These are phyloP conservation scores for Microbotryomycetes sp. DNA, from an alignment of 1,284 basidiomycete species.

Conservation along the genomic window DNA sequence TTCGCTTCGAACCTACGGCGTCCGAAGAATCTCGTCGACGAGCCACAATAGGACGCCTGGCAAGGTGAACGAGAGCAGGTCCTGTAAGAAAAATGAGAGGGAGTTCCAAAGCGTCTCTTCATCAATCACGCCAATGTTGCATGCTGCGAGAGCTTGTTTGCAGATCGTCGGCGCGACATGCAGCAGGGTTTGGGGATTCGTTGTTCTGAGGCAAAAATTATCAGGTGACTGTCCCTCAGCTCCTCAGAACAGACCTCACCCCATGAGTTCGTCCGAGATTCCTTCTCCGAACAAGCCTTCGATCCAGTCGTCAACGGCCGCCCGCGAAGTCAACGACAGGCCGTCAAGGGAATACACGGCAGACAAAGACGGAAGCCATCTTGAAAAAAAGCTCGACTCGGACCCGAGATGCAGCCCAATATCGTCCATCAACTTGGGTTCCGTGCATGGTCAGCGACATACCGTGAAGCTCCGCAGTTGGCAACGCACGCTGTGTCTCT, in stretches of 20 bases:
- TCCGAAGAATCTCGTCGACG: slow-evolving; percentile 16
- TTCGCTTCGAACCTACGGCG: slow-evolving; percentile 10
- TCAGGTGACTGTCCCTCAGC: too few relatives aligned
- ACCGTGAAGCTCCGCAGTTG: too few relatives aligned
- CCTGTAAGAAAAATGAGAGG: slow-evolving; percentile 49
- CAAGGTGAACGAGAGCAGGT: slow-evolving; percentile 48
- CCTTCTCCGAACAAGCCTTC: slow-evolving; percentile 42
- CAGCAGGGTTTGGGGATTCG: slow-evolving; percentile 44
- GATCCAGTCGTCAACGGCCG: slow-evolving; percentile 40
- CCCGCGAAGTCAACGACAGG: slow-evolving; percentile 38
- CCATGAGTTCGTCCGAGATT: slow-evolving; percentile 42
- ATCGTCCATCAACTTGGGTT: slow-evolving; percentile 17
- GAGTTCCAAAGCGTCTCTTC: slow-evolving; percentile 47
- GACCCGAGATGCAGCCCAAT: slow-evolving; percentile 31
- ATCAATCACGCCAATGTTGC: slow-evolving; percentile 45
- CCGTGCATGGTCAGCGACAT: too few relatives aligned
- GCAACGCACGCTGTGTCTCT: slow-evolving; percentile 37
- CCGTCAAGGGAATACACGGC: slow-evolving; percentile 36
- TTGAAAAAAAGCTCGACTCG: slow-evolving; percentile 22
- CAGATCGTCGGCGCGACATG: slow-evolving; percentile 46
- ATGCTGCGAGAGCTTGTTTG: slow-evolving; percentile 46
- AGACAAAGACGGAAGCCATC: slow-evolving; percentile 30
- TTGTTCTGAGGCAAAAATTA: slow-evolving; percentile 35
- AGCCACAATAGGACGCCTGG: slow-evolving; percentile 45
- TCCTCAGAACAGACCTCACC: slow-evolving; percentile 19